phyloP scores from a whole-genome alignment of 1,139 yeast genomes.

The Yamadazyma trypodendri region DNA sequence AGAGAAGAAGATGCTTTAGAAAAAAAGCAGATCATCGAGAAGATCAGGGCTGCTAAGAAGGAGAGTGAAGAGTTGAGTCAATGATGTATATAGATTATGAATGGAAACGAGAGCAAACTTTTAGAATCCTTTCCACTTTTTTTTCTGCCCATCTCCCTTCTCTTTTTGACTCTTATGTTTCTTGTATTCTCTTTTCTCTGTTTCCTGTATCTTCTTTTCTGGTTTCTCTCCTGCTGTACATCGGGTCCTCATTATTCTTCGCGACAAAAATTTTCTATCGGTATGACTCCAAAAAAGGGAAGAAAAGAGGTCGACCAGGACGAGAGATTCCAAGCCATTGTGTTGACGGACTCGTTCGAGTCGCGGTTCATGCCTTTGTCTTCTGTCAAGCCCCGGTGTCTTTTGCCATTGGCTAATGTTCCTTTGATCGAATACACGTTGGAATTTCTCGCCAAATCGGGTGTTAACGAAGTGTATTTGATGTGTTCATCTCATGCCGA shows the following conservation, averaged over 20 bases:
- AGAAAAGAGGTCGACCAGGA: conserved; percentile 61
- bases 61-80: conserved; percentile 6
- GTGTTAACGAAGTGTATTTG: conserved; percentile 83
- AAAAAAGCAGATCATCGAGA: conserved; percentile 9
- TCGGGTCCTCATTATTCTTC: neutral
- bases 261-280: conserved; percentile 1
- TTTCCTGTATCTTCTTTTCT: too few species aligned
- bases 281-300: conserved; percentile 49
- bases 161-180: too few species aligned
- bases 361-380: conserved; percentile 92
- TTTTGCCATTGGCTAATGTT: conserved; percentile 86
- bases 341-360: conserved; percentile 89
- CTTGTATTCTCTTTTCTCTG: too few species aligned
- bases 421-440: conserved; percentile 93
- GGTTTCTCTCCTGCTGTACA: too few species aligned
- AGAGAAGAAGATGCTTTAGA: conserved; percentile 24
- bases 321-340: conserved; percentile 87
- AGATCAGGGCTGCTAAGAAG: conserved; percentile 8
- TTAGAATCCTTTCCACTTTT: too few species aligned
- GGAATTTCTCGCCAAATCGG: conserved; percentile 89
- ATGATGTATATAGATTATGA: conserved; percentile 1
- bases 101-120: too few species aligned
- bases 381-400: conserved; percentile 79
- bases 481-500: conserved; percentile 92
- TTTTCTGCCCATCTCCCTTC: too few species aligned